Conservation (phyloP, 345 rosid species). For the Angophora floribunda region DNA sequence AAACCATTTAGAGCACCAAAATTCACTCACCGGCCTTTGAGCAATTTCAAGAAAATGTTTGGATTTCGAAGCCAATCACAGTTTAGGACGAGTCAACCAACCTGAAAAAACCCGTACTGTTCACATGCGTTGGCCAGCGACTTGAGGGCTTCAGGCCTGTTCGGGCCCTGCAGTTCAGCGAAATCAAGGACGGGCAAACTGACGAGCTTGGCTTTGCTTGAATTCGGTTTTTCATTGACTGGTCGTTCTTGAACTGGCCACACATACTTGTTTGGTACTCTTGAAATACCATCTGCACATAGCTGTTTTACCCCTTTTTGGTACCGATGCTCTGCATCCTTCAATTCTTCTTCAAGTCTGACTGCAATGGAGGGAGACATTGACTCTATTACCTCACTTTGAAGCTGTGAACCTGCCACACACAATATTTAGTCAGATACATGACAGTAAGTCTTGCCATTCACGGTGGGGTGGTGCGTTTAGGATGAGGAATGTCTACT, state of each 20-base stretch:
- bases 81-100: neutral
- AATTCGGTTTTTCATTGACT: neutral
- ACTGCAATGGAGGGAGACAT: constrained; percentile 54
- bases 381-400: neutral
- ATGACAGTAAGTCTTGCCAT: neutral
- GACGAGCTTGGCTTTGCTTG: constrained; percentile 4
- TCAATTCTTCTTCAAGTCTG: constrained; percentile 3
- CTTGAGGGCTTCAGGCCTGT: constrained; percentile 33
- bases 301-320: constrained; percentile 81
- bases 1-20: neutral
- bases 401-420: neutral
- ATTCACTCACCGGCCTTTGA: neutral
- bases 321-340: constrained; percentile 7
- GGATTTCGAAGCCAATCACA: neutral
- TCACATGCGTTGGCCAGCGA: constrained; percentile 58
- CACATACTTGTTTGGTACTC: constrained; percentile 61
- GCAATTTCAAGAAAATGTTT: neutral
- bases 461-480: neutral
- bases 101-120: constrained; percentile 79
- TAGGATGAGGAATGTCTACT: neutral
- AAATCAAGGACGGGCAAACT: constrained; percentile 71
- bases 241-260: constrained; percentile 58
- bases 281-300: constrained; percentile 39
- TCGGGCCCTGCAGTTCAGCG: constrained; percentile 45
- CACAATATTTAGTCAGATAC: neutral